phyloP scores from a whole-genome alignment of 148 eudicot species.

The Limonium bicolor region DNA sequence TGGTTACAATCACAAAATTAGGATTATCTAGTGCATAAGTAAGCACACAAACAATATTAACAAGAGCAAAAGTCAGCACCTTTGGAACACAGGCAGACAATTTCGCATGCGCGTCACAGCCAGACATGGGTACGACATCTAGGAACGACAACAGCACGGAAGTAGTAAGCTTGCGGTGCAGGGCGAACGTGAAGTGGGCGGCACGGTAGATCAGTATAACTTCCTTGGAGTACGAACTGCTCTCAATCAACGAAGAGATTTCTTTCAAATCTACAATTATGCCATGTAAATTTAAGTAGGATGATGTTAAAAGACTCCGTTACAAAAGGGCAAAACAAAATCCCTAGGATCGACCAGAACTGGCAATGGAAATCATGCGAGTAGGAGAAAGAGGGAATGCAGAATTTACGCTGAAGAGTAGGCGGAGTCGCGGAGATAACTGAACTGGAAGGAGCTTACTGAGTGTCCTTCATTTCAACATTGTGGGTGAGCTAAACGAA shows the following conservation, averaged over 20 bases:
- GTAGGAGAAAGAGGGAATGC: not conserved
- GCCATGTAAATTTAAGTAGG: conserved; percentile 1
- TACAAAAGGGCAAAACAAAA: not conserved
- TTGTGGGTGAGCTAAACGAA: conserved; percentile 80
- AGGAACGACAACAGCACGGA: conserved; percentile 47
- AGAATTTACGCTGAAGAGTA: conserved; percentile 37
- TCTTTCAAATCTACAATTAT: conserved; percentile 60
- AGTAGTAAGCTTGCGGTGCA: conserved; percentile 54
- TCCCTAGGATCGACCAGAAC: conserved; percentile 4
- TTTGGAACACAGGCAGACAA: conserved; percentile 58
- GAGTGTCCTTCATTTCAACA: conserved; percentile 77
- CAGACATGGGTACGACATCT: conserved; percentile 47
- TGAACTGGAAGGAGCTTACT: conserved; percentile 49
- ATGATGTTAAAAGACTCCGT: too few species aligned
- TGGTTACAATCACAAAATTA: too few species aligned
- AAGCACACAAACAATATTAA: too few species aligned
- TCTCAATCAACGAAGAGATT: conserved; percentile 55
- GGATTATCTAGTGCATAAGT: too few species aligned
- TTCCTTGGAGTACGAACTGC: conserved; percentile 60
- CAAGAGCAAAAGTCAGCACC: too few species aligned
- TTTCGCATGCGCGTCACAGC: conserved; percentile 57
- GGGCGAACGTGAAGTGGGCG: conserved; percentile 46
- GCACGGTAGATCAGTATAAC: conserved; percentile 61
- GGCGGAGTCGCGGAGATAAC: conserved; percentile 33
- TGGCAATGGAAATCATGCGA: too few species aligned